Evolutionary conservation across 2,329 filamentous ascomycete genomes (phyloP).

Genomic region (Emergomyces pasteurianus): DNA sequence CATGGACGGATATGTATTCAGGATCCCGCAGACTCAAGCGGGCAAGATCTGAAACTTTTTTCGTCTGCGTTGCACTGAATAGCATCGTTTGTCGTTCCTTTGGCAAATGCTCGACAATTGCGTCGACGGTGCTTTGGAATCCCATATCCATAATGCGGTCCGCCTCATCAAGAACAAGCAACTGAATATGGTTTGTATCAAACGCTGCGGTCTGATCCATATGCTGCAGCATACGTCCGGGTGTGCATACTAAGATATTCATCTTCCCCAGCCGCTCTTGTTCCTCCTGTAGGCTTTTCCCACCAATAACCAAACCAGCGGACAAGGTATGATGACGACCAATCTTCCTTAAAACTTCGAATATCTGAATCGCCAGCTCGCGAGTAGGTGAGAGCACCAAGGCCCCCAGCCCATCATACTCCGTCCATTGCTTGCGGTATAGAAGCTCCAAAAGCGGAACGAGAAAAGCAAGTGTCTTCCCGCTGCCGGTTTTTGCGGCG

Average conservation of each 20-base stretch:
- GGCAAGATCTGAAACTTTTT: constrained; percentile 82
- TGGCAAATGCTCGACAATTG: constrained; percentile 83
- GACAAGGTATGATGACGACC: constrained; percentile 84
- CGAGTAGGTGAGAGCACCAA: constrained; percentile 89
- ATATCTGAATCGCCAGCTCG: constrained; percentile 93
- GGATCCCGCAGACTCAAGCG: constrained; percentile 78
- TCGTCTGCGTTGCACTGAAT: constrained; percentile 94
- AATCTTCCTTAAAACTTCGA: constrained; percentile 82
- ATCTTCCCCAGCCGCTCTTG: constrained; percentile 73
- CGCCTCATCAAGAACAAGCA: constrained; percentile 89
- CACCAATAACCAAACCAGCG: constrained; percentile 85
- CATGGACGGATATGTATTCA: constrained; percentile 90
- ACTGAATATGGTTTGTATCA: constrained; percentile 79
- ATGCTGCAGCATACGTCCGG: constrained; percentile 89
- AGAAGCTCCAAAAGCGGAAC: constrained; percentile 87
- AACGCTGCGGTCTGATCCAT: constrained; percentile 86
- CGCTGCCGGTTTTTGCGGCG: constrained; percentile 88
- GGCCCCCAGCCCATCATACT: constrained; percentile 81
- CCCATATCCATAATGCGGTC: constrained; percentile 98
- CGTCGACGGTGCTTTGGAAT: constrained; percentile 81
- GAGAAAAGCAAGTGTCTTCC: constrained; percentile 89
- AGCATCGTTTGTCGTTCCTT: constrained; percentile 78
- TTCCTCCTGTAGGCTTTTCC: constrained; percentile 80
- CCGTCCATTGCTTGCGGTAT: constrained; percentile 78
- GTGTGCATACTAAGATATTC: constrained; percentile 96